A percentile compares a stretch with the other conserved stretches of the same genome.
Conservation (phyloP, 202 grass and related monocot species). For the Alloteropsis angusta region DNA sequence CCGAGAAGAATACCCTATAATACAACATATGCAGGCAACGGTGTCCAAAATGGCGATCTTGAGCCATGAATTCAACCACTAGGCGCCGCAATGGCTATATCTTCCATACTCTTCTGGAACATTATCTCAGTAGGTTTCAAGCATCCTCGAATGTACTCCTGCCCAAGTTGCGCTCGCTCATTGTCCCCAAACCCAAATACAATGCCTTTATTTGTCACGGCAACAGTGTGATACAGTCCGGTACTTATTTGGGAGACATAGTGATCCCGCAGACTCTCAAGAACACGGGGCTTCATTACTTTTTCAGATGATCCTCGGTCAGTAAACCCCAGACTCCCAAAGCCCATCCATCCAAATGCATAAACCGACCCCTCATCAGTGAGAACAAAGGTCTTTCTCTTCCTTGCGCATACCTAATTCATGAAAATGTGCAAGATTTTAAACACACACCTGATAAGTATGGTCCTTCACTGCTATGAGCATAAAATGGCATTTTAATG, state of each 20-base stretch:
- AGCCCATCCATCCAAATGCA: constrained; percentile 98
- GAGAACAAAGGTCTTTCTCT: constrained; percentile 96
- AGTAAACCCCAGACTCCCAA: constrained; percentile 91
- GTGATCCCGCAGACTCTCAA: constrained; percentile 60
- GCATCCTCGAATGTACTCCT: constrained; percentile 70
- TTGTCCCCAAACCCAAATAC: constrained; percentile 99
- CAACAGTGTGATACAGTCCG: constrained; percentile 93
- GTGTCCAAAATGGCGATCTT: constrained; percentile 19
- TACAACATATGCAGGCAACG: constrained; percentile 29
- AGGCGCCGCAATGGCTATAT: constrained; percentile 60
- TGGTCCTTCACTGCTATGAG: not conserved
- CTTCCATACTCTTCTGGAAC: constrained; percentile 60
- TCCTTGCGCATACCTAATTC: constrained; percentile 85
- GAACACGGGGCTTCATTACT: constrained; percentile 65
- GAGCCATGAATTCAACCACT: constrained; percentile 39
- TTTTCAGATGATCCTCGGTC: constrained; percentile 85
- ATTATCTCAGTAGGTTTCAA: constrained; percentile 91
- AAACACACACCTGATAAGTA: not conserved
- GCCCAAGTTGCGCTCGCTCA: constrained; percentile 87
- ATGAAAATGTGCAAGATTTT: not conserved
- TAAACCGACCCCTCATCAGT: constrained; percentile 73
- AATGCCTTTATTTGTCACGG: constrained; percentile 72
- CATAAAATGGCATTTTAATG: constrained; percentile 1
- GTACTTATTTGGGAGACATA: constrained; percentile 91
- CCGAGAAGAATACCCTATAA: constrained; percentile 20